Evolutionary conservation across 805 yeast genomes (phyloP), one percentile per base, ranked within the genome.

Genomic region (Sungouiozyma intestinalis): DNA sequence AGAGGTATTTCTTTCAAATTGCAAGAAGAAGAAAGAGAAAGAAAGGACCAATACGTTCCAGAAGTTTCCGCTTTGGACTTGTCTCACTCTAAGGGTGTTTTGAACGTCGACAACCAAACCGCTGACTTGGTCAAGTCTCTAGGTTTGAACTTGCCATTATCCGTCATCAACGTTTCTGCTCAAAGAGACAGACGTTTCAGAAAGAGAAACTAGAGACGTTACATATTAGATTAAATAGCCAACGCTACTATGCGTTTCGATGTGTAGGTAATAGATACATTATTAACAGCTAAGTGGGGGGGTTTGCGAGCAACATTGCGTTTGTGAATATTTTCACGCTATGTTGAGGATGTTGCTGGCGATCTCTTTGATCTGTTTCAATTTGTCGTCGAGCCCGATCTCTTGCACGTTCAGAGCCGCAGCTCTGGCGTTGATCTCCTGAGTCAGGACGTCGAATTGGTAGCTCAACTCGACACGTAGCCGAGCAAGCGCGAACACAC

Each of bases 11-110:
- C 99, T 64, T 92, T 92, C 95, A 94, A 94, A 76, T 85, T 92
- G 69, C 99, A 92, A 81, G 99, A 92, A 79, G 99, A 92, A 79
- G 99, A 92, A 83, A 90, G 98, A 82, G 99, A 92, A 80, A 85
- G 98, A 79, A 92, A 94, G 78, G 97, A 92, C 76, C 98, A 92
- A 79, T 92, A 88, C 76, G 98, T 94, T 66, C 99, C 99, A 76
- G 97, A 88, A 72, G 94, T 88, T 68, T 94, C 98, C 68, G 98
- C 98, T 73, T 85, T 92, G 71, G 97, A 92, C 77, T 83, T 92
- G 68, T 80, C 94, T 60, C 85, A 85, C 82, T 81, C 92, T 69
- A 86, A 87, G 75, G 87, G 87, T 70, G 92, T 84, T 68, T 85
- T 92, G 72, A 88, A 85, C 76, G 94, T 90, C 68, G 98, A 90